Conservation (phyloP, 805 yeast genomes). For the Vanderwaltozyma tropicalis region DNA sequence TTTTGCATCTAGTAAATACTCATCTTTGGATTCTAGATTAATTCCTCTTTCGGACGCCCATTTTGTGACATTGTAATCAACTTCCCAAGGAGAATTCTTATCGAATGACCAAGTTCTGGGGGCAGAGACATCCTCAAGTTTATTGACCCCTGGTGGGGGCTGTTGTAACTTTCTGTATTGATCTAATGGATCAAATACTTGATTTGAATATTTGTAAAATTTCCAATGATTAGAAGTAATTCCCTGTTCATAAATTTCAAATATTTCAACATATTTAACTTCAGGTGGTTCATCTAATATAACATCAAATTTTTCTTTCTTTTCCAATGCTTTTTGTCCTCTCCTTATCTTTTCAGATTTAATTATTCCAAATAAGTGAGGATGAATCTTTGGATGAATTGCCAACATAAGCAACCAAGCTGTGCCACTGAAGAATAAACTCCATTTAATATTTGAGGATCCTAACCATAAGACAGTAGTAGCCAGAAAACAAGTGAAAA, state of each 20-base stretch:
- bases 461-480: constrained; percentile 35
- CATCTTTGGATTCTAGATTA: constrained; percentile 31
- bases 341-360: constrained; percentile 21
- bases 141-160: constrained; percentile 55
- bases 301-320: constrained; percentile 28
- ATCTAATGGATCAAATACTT: constrained; percentile 44
- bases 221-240: constrained; percentile 52
- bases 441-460: constrained; percentile 55
- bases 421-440: constrained; percentile 39
- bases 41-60: constrained; percentile 46
- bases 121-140: constrained; percentile 46
- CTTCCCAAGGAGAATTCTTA: constrained; percentile 48
- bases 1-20: constrained; percentile 38
- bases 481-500: constrained; percentile 32
- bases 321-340: constrained; percentile 1
- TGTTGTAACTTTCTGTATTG: constrained; percentile 36
- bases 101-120: constrained; percentile 71
- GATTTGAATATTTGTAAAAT: constrained; percentile 45
- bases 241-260: constrained; percentile 56
- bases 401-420: constrained; percentile 47
- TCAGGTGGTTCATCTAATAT: constrained; percentile 64
- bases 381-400: constrained; percentile 49
- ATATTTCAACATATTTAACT: constrained; percentile 56
- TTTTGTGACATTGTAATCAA: constrained; percentile 41
- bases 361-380: constrained; percentile 12